Evolutionary conservation across 202 grass and related monocot genomes (phyloP).

Genomic region (Panicum hallii): DNA sequence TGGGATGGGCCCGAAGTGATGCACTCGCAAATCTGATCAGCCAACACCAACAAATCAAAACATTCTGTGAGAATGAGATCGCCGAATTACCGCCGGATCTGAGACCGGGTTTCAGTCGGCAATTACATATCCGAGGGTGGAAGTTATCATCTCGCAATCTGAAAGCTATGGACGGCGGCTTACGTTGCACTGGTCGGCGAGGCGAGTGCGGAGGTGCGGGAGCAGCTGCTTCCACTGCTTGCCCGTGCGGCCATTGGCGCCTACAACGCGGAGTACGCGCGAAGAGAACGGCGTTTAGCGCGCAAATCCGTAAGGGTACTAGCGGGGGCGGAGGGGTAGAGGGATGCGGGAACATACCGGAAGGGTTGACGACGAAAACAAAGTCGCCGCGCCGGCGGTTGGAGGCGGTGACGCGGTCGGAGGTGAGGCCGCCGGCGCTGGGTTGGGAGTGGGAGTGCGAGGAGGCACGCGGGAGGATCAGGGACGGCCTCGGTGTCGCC

Average conservation of each 20-base stretch:
- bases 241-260: slow-evolving; percentile 89
- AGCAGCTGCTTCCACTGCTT: slow-evolving; percentile 95
- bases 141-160: slow-evolving; percentile 4
- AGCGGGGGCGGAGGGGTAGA: not conserved
- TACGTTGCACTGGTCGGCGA: slow-evolving; percentile 86
- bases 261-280: slow-evolving; percentile 37
- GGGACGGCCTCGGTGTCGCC: slow-evolving; percentile 38
- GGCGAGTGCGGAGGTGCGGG: slow-evolving; percentile 76
- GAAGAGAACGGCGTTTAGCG: not conserved
- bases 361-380: slow-evolving; percentile 93
- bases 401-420: slow-evolving; percentile 43
- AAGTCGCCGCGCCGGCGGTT: slow-evolving; percentile 61
- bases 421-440: slow-evolving; percentile 41
- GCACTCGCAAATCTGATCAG: slow-evolving; percentile 76
- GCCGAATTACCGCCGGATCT: slow-evolving; percentile 28
- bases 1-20: slow-evolving; percentile 82
- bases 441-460: slow-evolving; percentile 42
- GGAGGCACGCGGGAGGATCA: slow-evolving; percentile 44
- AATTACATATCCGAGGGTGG: not conserved
- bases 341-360: slow-evolving; percentile 44
- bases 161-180: slow-evolving; percentile 21
- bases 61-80: slow-evolving; percentile 23
- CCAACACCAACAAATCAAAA: slow-evolving; percentile 37
- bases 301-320: not conserved
- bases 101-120: slow-evolving; percentile 27